Evolutionary conservation across 192 early-diverging fungal genomes (phyloP), one percentile per base, ranked within the genome.

Genomic region (Umbelopsis ramanniana): DNA sequence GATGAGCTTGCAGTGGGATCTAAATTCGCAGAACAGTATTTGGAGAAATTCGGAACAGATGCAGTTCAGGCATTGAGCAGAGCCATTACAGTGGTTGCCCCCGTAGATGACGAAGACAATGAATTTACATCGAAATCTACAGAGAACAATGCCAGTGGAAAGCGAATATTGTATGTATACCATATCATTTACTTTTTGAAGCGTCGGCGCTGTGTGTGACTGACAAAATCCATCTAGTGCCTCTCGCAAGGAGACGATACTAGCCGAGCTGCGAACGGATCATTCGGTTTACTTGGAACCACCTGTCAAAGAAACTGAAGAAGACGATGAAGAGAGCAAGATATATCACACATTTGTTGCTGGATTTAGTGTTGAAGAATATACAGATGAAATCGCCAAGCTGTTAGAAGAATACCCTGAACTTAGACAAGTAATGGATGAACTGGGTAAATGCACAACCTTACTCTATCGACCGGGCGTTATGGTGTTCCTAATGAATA

Each of bases 21-120:
- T 14, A 29, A 74, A 24, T 71, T 84, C 46, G 85, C 85, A 43
- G 85, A 86, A 66, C 83, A 84, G 66, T 86, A 86, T 40, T 70
- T 86, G 43, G 80, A 82, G 37, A 80, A 80, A 29, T 81, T 84
- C 70, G 85, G 85, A 6, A 67, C 72, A 1, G 82, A 81, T 26
- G 80, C 84, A 47, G 71, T 79, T 43, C 70, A 78, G 22, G 80
- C 78, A 46, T 46, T 86, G 10, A 81, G 80, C 33, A 79, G 55
- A 52, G 79, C 82, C 15, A 77, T 86, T 0, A 80, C 77, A 46
- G 77, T 86, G 37, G 70, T 80, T 0, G 74, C 76, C 6, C 85
- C 85, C 0, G 71, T 71, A 12, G 74, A 77, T 38, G 67, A 71
- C 6, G 69, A 80, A 46, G 40, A 67, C 0, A 38, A 67, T 50